Evolutionary conservation across 1,284 basidiomycete species (phyloP).

Genomic region (Naganishia sp.): DNA sequence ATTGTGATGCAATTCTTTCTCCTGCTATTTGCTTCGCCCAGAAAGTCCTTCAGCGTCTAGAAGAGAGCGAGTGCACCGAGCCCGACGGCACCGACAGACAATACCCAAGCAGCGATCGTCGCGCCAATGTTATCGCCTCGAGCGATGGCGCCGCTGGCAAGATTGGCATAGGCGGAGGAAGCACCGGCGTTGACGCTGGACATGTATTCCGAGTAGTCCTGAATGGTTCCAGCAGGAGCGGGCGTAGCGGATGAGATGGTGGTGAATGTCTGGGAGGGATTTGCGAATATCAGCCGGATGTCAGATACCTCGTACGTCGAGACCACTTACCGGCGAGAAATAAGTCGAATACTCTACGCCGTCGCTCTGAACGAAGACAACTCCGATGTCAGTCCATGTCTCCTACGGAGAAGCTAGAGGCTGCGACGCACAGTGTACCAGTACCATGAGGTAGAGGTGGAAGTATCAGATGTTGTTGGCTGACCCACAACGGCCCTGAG

Average conservation of each 20-base stretch:
- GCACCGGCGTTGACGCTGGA: slow-evolving; percentile 20
- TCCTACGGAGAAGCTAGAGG: too few relatives aligned
- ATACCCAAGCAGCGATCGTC: slow-evolving; percentile 6
- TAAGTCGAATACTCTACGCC: slow-evolving; percentile 24
- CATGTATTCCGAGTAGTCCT: slow-evolving; percentile 25
- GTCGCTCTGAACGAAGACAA: slow-evolving; percentile 6
- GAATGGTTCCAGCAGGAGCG: slow-evolving; percentile 27
- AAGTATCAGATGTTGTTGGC: background rate
- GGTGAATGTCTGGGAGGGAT: slow-evolving; percentile 14
- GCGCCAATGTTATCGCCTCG: slow-evolving; percentile 8
- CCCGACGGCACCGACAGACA: slow-evolving; percentile 17
- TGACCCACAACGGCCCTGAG: slow-evolving; percentile 18
- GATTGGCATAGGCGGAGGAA: slow-evolving; percentile 14
- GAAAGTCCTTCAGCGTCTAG: slow-evolving; percentile 1
- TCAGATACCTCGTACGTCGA: too few relatives aligned
- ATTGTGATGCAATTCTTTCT: background rate
- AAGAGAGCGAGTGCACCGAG: slow-evolving; percentile 21
- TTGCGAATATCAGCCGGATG: background rate
- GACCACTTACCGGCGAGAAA: slow-evolving; percentile 13
- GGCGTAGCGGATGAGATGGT: slow-evolving; percentile 23
- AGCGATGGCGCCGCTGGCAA: slow-evolving; percentile 13
- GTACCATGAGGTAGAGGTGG: slow-evolving; percentile 25
- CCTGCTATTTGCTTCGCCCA: background rate
- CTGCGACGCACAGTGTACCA: slow-evolving; percentile 17
- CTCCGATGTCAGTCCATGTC: background rate